Conservation (phyloP, 1,139 yeast genomes). For the Candida sp. region DNA sequence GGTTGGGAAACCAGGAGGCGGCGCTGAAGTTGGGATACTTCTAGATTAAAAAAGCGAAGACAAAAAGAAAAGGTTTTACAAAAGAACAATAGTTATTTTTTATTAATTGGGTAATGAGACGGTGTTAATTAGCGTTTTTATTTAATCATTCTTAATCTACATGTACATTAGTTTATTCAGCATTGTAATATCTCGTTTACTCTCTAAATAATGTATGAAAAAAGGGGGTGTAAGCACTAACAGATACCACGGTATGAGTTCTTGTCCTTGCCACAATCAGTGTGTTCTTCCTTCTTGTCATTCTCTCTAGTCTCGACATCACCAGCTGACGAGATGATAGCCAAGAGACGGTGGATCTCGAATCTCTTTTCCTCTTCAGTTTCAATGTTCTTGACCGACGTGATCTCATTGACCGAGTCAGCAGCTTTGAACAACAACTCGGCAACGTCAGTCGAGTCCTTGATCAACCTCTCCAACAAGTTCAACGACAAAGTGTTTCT, state of each 20-base stretch:
- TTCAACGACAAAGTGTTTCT: constrained; percentile 74
- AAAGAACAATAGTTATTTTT: not conserved
- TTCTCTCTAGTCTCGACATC: constrained; percentile 29
- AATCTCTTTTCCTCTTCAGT: constrained; percentile 22
- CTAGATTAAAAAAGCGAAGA: not conserved
- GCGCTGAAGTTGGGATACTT: constrained; percentile 16
- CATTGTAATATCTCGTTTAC: too few relatives aligned
- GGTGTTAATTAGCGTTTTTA: not conserved
- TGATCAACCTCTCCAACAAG: constrained; percentile 72
- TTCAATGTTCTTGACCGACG: constrained; percentile 19
- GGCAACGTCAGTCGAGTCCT: constrained; percentile 61
- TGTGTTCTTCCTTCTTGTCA: constrained; percentile 25
- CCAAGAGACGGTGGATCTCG: constrained; percentile 36
- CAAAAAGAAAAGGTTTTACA: not conserved
- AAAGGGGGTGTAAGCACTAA: too few relatives aligned
- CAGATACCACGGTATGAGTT: constrained; percentile 51
- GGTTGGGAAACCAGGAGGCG: constrained; percentile 25
- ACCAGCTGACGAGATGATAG: constrained; percentile 45
- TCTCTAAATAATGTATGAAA: too few relatives aligned
- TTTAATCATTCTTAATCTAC: not conserved
- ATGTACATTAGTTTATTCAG: constrained; percentile 1
- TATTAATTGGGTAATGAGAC: not conserved
- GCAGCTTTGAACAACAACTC: constrained; percentile 54
- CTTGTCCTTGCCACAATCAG: constrained; percentile 36
- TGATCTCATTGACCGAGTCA: constrained; percentile 27